Evolutionary conservation across 176 grass and related monocot genomes (phyloP).

Genomic region (Lolium perenne): DNA sequence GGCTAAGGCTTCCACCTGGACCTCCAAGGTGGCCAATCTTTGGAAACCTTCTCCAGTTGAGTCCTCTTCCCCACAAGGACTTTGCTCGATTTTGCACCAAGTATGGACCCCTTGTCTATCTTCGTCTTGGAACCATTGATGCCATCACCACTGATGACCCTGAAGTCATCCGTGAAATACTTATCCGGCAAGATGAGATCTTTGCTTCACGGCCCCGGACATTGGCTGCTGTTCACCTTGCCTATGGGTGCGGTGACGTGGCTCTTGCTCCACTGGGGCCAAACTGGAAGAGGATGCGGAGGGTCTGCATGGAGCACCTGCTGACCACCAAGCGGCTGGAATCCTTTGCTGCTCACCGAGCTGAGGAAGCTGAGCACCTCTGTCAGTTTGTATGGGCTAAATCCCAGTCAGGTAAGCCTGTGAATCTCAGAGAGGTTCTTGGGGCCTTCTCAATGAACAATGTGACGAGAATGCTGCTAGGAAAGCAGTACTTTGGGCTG

Average conservation of each 20-base stretch:
- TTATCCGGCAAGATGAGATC: conserved; percentile 80
- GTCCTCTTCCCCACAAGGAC: conserved; percentile 84
- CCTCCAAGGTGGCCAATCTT: conserved; percentile 79
- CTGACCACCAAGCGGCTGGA: conserved; percentile 77
- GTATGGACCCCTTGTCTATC: conserved; percentile 87
- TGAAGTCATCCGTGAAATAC: conserved; percentile 88
- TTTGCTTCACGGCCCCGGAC: conserved; percentile 89
- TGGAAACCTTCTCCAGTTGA: conserved; percentile 80
- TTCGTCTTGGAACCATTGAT: conserved; percentile 78
- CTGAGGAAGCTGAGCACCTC: conserved; percentile 67
- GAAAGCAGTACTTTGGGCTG: conserved; percentile 87
- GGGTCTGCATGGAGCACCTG: conserved; percentile 90
- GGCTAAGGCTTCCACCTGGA: conserved; percentile 77
- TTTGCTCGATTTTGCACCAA: conserved; percentile 74
- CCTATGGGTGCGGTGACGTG: conserved; percentile 75
- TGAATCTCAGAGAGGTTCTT: conserved; percentile 83
- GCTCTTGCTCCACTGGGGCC: conserved; percentile 79
- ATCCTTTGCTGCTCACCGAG: conserved; percentile 72
- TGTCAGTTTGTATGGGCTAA: conserved; percentile 68
- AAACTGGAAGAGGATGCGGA: conserved; percentile 86
- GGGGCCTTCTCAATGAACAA: conserved; percentile 94
- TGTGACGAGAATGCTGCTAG: conserved; percentile 90
- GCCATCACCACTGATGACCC: conserved; percentile 92
- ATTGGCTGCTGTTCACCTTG: conserved; percentile 74
- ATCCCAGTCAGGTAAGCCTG: conserved; percentile 44